Conservation (phyloP, 805 yeast genomes). For the Saturnispora ahearnii region DNA sequence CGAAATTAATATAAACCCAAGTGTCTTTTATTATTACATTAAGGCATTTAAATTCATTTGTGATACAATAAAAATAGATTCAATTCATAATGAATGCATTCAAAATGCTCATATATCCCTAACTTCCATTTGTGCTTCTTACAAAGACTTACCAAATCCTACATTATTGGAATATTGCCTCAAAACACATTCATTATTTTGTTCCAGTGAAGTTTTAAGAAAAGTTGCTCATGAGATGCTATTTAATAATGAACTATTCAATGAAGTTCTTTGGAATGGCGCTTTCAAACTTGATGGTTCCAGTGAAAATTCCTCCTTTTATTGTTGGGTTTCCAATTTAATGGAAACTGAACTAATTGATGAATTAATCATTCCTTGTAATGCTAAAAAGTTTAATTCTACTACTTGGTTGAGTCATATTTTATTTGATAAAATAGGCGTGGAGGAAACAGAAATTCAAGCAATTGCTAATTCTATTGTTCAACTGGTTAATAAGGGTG, state of each 20-base stretch:
- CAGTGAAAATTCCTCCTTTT: neutral
- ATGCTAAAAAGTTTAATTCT: neutral
- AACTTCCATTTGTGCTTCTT: neutral
- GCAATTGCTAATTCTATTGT: neutral
- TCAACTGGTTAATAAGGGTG: neutral
- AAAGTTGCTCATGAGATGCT: neutral
- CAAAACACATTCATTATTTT: slow-evolving; percentile 4
- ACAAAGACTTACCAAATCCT: neutral
- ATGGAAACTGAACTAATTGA: neutral
- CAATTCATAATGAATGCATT: neutral
- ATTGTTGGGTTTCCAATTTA: slow-evolving; percentile 5
- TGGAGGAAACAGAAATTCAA: neutral
- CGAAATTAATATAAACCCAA: neutral
- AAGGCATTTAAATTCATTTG: slow-evolving; percentile 6
- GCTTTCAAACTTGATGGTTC: slow-evolving; percentile 1
- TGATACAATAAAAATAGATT: neutral
- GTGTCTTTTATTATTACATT: neutral
- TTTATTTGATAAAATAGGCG: neutral
- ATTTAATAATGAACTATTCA: neutral
- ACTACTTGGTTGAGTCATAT: neutral
- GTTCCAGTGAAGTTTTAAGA: neutral
- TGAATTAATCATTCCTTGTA: neutral
- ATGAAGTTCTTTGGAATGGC: slow-evolving; percentile 1
- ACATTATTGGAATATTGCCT: slow-evolving; percentile 4
- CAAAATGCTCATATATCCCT: neutral